Conservation (phyloP, 2,329 filamentous ascomycete genomes). For the Seiridium cupressi region DNA sequence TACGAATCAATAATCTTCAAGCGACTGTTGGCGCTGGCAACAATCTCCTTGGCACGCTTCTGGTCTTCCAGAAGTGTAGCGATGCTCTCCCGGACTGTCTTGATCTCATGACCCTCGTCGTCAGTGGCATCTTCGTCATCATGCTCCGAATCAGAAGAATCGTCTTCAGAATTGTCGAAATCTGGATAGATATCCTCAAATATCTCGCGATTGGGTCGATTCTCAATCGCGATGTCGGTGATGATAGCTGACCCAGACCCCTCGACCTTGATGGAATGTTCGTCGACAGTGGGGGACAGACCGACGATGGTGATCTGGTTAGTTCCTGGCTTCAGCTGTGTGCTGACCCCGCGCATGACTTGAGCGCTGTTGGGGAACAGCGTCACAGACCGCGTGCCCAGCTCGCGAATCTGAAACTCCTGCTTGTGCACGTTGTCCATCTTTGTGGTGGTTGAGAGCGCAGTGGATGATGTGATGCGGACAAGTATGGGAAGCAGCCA, state of each 20-base stretch:
- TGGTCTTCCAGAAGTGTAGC: constrained; percentile 27
- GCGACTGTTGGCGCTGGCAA: constrained; percentile 34
- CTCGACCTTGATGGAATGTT: constrained; percentile 59
- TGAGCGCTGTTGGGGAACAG: constrained; percentile 63
- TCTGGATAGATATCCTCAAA: constrained; percentile 55
- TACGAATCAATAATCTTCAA: constrained; percentile 40
- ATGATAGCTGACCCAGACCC: constrained; percentile 57
- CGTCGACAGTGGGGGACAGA: constrained; percentile 50
- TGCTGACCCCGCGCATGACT: constrained; percentile 57
- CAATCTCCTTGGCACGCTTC: constrained; percentile 25
- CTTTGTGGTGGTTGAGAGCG: neutral
- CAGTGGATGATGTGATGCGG: neutral
- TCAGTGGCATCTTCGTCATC: constrained; percentile 25
- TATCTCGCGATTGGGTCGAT: constrained; percentile 52
- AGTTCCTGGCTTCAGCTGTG: constrained; percentile 52
- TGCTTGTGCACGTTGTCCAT: constrained; percentile 9
- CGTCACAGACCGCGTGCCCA: constrained; percentile 59
- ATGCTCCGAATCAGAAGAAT: constrained; percentile 19
- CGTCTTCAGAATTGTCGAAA: constrained; percentile 29
- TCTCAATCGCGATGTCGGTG: constrained; percentile 60
- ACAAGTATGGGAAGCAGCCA: neutral
- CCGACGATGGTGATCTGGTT: constrained; percentile 58
- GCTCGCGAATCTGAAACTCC: constrained; percentile 53
- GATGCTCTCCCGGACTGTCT: constrained; percentile 28
- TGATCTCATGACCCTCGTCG: constrained; percentile 25